These are phyloP conservation scores for Excoecaria cochinchinensis DNA, from an alignment of 345 rosid species.

Conservation along the genomic window DNA sequence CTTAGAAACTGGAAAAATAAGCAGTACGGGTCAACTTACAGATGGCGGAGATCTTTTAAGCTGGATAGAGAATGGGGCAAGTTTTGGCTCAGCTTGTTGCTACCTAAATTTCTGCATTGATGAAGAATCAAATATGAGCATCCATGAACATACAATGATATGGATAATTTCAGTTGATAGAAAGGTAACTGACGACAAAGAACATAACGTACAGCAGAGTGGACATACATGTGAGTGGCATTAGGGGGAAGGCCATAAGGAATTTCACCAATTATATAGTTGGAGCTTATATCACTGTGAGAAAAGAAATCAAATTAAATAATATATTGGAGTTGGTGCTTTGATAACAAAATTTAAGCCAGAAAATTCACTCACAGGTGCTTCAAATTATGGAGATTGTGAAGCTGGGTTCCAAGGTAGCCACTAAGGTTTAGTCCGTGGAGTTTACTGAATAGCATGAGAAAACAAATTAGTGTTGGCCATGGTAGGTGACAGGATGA, in stretches of 20 bases:
- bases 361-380: slow-evolving; percentile 53
- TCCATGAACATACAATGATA: not conserved
- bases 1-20: slow-evolving; percentile 3
- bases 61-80: slow-evolving; percentile 67
- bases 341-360: not conserved
- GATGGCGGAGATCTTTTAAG: slow-evolving; percentile 53
- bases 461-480: not conserved
- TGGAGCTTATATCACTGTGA: slow-evolving; percentile 77
- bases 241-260: slow-evolving; percentile 75
- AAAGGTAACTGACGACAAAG: not conserved
- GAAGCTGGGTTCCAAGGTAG: slow-evolving; percentile 62
- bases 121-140: not conserved
- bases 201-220: slow-evolving; percentile 7
- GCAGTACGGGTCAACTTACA: slow-evolving; percentile 45
- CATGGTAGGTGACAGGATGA: not conserved
- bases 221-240: slow-evolving; percentile 70
- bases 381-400: slow-evolving; percentile 62
- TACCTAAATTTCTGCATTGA: slow-evolving; percentile 67
- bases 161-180: not conserved
- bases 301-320: slow-evolving; percentile 8
- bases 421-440: slow-evolving; percentile 64
- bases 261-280: slow-evolving; percentile 64
- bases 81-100: slow-evolving; percentile 58
- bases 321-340: slow-evolving; percentile 4
- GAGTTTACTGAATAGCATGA: slow-evolving; percentile 46